These are phyloP conservation scores for Arthroderma uncinatum DNA, from an alignment of 2,329 filamentous ascomycete genomes.

Conservation along the genomic window DNA sequence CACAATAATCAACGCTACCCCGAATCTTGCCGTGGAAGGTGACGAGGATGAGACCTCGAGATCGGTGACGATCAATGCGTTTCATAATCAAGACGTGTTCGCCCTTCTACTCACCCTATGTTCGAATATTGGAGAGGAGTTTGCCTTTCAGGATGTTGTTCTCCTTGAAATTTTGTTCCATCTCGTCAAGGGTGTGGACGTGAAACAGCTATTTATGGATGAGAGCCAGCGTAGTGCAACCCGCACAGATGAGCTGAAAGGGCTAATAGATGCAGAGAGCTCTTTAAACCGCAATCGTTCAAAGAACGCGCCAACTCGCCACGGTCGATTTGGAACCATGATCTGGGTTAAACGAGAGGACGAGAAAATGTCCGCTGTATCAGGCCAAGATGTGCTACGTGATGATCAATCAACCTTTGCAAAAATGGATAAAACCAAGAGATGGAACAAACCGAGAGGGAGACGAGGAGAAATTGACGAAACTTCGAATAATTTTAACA, in stretches of 20 bases:
- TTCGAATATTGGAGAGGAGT: constrained; percentile 90
- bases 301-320: constrained; percentile 68
- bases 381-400: constrained; percentile 73
- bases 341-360: constrained; percentile 87
- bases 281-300: constrained; percentile 69
- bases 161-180: constrained; percentile 88
- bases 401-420: constrained; percentile 61
- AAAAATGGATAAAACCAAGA: constrained; percentile 86
- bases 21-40: constrained; percentile 64
- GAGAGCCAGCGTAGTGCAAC: constrained; percentile 58
- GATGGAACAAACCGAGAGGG: constrained; percentile 68
- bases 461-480: constrained; percentile 52
- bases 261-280: constrained; percentile 68
- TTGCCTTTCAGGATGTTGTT: constrained; percentile 76
- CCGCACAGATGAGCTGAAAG: constrained; percentile 61
- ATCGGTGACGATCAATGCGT: constrained; percentile 77
- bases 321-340: constrained; percentile 94
- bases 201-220: constrained; percentile 74
- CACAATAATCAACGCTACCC: constrained; percentile 66
- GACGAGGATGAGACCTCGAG: constrained; percentile 82
- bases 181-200: constrained; percentile 77
- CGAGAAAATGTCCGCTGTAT: constrained; percentile 72
- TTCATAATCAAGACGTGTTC: constrained; percentile 83
- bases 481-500: constrained; percentile 60
- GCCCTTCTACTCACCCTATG: constrained; percentile 73